Base-by-base conservation (phyloP, 192 early-diverging fungal species). In the Rhizoclosmatium globosum region DNA sequence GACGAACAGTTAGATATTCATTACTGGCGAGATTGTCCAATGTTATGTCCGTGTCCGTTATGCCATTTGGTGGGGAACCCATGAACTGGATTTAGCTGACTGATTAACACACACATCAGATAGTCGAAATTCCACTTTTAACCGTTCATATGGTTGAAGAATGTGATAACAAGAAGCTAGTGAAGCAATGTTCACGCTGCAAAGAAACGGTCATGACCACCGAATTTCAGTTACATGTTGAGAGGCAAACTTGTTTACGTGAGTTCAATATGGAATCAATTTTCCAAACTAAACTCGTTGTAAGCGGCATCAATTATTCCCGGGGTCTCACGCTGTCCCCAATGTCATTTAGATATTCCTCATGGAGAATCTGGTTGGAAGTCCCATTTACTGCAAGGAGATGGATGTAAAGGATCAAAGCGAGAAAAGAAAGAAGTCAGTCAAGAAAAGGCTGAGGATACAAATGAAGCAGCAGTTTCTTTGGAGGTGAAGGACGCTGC, bases 21-120 rank as follows among this genome's bases (percentile, higher is more conserved):
- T 77, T 94, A 95, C 70, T 94, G 94, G 91, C 84, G 87, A 41
- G 89, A 93, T 11, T 95, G 94, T 74, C 90, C 92, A 1, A 84
- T 92, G 81, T 82, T 94, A 3, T 89, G 87, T 17, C 88, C 88
- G 11, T 95, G 94, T 70, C 88, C 92, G 0, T 77, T 87, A 41
- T 95, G 94, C 79, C 86, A 91, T 61, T 84, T 89, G 72, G 93
- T 94, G 83, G 82, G 88, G 82, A 6, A 13, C 42, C 4, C 23
- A 69, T 44, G 46, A 39, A 48, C 43, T 70, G 66, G 61, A 69
- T 43, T 47, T 17, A 67, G 45, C 11, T 57, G 15, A 38, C 64
- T 62, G 47, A 1, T 57, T 68, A 58, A 50, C 47, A 59, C 47
- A 64, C 2, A 64, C 53, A 3, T 76, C 21, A 93, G 93, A 89